Conservation (phyloP, 192 early-diverging fungal species). For the Backusella macrospora region DNA sequence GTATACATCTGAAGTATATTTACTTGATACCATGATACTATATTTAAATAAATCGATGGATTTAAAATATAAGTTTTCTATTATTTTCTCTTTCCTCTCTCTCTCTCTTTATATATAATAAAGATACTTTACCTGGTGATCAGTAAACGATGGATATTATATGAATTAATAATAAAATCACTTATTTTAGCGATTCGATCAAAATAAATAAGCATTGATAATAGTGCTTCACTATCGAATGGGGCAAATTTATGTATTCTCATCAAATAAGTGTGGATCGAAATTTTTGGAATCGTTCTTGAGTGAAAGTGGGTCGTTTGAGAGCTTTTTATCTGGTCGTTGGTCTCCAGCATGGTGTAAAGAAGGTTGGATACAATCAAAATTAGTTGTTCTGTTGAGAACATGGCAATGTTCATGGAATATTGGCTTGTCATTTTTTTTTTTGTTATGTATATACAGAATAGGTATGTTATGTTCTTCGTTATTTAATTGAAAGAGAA, state of each 20-base stretch:
- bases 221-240: slow-evolving; percentile 64
- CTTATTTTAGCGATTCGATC: slow-evolving; percentile 60
- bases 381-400: slow-evolving; percentile 46
- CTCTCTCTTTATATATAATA: not conserved
- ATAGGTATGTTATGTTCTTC: slow-evolving; percentile 57
- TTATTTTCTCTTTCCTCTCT: not conserved
- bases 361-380: slow-evolving; percentile 50
- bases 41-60: not conserved
- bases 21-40: slow-evolving; percentile 67
- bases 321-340: slow-evolving; percentile 41
- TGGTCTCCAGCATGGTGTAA: slow-evolving; percentile 48
- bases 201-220: slow-evolving; percentile 72
- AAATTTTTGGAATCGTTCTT: slow-evolving; percentile 65
- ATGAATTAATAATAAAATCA: slow-evolving; percentile 61
- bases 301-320: slow-evolving; percentile 69
- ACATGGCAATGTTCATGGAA: slow-evolving; percentile 46
- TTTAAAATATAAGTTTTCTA: not conserved
- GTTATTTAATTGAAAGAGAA: slow-evolving; percentile 44
- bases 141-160: slow-evolving; percentile 70
- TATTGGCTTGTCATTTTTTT: slow-evolving; percentile 44
- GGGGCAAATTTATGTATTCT: slow-evolving; percentile 70
- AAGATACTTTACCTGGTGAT: slow-evolving; percentile 51
- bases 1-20: slow-evolving; percentile 73
- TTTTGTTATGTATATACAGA: slow-evolving; percentile 56
- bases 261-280: slow-evolving; percentile 63